phyloP scores from a whole-genome alignment of 2,329 filamentous ascomycete genomes.

The Lanzia echinophila region DNA sequence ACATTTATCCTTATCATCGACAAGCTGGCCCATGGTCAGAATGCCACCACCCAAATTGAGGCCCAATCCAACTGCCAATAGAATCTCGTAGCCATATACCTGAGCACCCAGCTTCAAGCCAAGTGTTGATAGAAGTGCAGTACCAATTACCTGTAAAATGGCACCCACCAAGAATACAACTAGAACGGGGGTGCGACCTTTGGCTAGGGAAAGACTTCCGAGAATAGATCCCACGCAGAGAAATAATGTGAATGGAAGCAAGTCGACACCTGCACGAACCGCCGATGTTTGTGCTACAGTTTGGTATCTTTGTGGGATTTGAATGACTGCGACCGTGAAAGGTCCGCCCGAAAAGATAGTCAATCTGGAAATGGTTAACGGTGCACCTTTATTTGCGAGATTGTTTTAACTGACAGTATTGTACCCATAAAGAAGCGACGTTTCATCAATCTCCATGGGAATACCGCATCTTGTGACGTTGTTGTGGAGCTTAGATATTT shows the following conservation, averaged over 20 bases:
- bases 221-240: not conserved
- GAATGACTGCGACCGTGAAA: constrained; percentile 13
- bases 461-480: constrained; percentile 12
- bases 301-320: constrained; percentile 14
- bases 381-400: not conserved
- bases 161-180: not conserved
- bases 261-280: not conserved
- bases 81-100: constrained; percentile 44
- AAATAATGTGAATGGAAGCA: not conserved
- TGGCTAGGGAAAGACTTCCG: too few relatives aligned
- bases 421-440: constrained; percentile 10
- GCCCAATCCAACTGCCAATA: constrained; percentile 23
- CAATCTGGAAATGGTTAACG: not conserved
- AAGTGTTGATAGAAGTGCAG: not conserved
- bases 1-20: not conserved
- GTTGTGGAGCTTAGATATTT: constrained; percentile 5
- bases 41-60: not conserved
- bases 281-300: constrained; percentile 9
- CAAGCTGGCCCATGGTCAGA: not conserved
- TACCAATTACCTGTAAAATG: constrained; percentile 10
- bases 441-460: constrained; percentile 13
- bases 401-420: constrained; percentile 10
- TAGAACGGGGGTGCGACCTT: not conserved
- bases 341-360: constrained; percentile 14
- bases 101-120: too few relatives aligned